Percentiles rank a stretch among this genome's conserved stretches.
These are phyloP conservation scores for Leucocoprinus birnbaumii DNA, from an alignment of 768 basidiomycete species.

Conservation along the genomic window DNA sequence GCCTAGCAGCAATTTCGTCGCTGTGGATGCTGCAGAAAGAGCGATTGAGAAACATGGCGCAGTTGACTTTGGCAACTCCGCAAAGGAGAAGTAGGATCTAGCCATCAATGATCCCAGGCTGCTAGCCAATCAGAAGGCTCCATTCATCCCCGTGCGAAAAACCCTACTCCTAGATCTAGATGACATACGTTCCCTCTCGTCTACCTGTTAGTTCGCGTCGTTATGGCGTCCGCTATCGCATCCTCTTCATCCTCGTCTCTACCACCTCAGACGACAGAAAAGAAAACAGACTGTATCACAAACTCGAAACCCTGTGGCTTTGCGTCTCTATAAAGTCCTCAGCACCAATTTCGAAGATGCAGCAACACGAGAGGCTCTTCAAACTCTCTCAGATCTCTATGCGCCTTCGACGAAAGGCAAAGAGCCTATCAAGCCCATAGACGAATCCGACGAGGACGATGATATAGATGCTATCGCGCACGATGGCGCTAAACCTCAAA, in stretches of 20 bases:
- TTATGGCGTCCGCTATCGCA: conserved; percentile 8
- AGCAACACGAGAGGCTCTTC: conserved; percentile 75
- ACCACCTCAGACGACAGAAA: conserved; percentile 7
- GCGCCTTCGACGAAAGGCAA: conserved; percentile 31
- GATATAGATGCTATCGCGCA: conserved; percentile 25
- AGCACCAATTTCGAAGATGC: conserved; percentile 78
- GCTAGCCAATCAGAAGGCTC: too few species aligned
- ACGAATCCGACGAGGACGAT: conserved; percentile 30
- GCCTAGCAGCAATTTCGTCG: too few species aligned
- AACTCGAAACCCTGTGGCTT: conserved; percentile 71
- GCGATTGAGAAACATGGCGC: too few species aligned
- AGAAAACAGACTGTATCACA: conserved; percentile 22
- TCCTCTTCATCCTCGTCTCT: not conserved
- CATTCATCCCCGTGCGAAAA: too few species aligned
- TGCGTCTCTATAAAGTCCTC: conserved; percentile 88
- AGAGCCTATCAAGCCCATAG: conserved; percentile 21
- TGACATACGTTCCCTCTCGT: too few species aligned
- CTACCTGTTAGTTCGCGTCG: not conserved
- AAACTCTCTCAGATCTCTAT: conserved; percentile 83
- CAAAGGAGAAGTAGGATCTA: too few species aligned
- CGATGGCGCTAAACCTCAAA: not conserved
- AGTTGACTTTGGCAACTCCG: too few species aligned
- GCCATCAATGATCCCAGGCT: too few species aligned
- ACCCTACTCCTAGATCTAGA: too few species aligned
- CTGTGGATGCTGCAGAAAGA: too few species aligned